Base-by-base conservation (phyloP, 495 filamentous ascomycete species). In the Thermochaetoides thermophila region DNA sequence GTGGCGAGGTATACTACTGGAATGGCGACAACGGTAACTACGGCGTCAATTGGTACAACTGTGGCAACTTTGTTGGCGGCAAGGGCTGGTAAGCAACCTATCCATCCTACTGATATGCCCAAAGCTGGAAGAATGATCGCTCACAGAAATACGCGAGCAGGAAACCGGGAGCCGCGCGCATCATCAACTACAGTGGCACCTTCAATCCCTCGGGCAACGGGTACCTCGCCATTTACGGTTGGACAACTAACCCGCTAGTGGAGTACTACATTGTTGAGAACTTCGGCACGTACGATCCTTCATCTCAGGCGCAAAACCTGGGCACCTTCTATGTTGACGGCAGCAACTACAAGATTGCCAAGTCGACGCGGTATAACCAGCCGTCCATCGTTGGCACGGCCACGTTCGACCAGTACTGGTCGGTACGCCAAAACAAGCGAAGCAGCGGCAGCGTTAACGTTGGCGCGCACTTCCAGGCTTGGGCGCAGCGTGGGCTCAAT, bases 81-180 rank as follows among this genome's bases (percentile, higher is more conserved):
- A 74, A 73, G 54, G 71, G 71, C 17, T 76, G 69, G 71, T 57
- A 60, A n/a, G n/a, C n/a, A n/a, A n/a, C n/a, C n/a, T n/a, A n/a
- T n/a, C n/a, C n/a, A n/a, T n/a, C n/a, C n/a, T n/a, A n/a, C n/a
- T n/a, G n/a, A n/a, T n/a, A n/a, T n/a, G n/a, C n/a, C n/a, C n/a
- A n/a, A n/a, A n/a, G n/a, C n/a, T n/a, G n/a, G n/a, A n/a, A n/a
- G n/a, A n/a, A n/a, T n/a, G n/a, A n/a, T n/a, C n/a, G n/a, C n/a
- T n/a, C n/a, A n/a, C 6, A 24, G 21, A 24, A 24, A 24, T 24
- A 24, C n/a, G n/a, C n/a, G n/a, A n/a, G n/a, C n/a, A n/a, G n/a
- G n/a, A n/a, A n/a, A n/a, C 21, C 11, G 21, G 11, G 6, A 24
- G 21, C 21, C 21, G 6, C 6, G 5, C 37, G 42, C 16, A 38